Base-by-base conservation (phyloP, 257 asterid genomes). In the Solanum raphanifolium region DNA sequence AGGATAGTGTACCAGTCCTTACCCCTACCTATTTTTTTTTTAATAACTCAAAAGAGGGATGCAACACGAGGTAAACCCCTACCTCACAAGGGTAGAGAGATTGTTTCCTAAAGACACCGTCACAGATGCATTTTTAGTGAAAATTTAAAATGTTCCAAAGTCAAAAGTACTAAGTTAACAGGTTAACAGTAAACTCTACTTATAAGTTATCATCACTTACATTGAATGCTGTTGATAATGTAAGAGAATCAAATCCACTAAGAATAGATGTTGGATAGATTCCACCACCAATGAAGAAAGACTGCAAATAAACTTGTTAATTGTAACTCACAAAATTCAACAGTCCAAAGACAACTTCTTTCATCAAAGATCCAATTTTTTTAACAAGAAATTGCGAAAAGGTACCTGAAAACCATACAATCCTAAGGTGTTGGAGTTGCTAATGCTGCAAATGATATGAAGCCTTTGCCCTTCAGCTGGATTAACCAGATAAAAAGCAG, bases 201-300 rank as follows among this genome's bases (percentile, higher is more conserved):
- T 12, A 11, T 8, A 18, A 35, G 35, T 39, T 83, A 5, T 34
- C 20, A 78, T 29, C 21, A 68, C 97, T 94, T 89, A 95, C 99
- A 88, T 97, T 97, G 71, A 97, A 87, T 1, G 98, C 98, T 0
- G 94, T 90, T 2, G 98, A 91, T 92, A 95, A 35, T 9, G 98
- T 94, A n/a, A 46, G 31, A 12, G 32, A 85, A 88, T 94, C 98
- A 39, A 97, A 97, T 25, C 99, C 99, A 6, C 98, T 89, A 21
- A 97, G 98, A 16, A 97, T 76, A 2, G 99, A 95, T 10, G 92
- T 76, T 1, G 99, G 99, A 91, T 97, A 88, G 5, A 36, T 72
- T 83, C 99, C 99, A 32, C 99, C 99, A 29, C 92, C 98, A 71
- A 97, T 65, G 90, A 87, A 95, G 98, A 94, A 97, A 85, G 98